Percentiles rank a stretch among this genome's conserved stretches.
These are phyloP conservation scores for Stereocaulon alpinum DNA, from an alignment of 495 filamentous ascomycete genomes.

Conservation along the genomic window DNA sequence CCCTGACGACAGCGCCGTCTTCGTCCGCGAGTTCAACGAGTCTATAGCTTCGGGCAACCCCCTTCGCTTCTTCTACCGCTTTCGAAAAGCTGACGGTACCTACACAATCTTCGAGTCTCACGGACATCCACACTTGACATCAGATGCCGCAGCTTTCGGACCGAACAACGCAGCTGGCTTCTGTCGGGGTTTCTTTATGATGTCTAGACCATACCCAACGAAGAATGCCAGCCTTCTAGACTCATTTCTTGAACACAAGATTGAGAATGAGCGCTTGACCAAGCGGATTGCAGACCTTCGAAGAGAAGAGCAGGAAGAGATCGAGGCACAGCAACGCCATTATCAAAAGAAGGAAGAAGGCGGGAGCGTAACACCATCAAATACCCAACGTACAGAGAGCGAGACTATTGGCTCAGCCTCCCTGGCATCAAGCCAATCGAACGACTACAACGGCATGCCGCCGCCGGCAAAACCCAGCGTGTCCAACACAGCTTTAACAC, in stretches of 20 bases:
- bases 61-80: slow-evolving; percentile 81
- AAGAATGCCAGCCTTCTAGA: slow-evolving; percentile 77
- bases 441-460: slow-evolving; percentile 46
- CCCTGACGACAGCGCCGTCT: slow-evolving; percentile 75
- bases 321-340: slow-evolving; percentile 39
- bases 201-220: slow-evolving; percentile 84
- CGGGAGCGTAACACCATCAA: slow-evolving; percentile 45
- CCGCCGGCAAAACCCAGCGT: slow-evolving; percentile 54
- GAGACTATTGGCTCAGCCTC: slow-evolving; percentile 25
- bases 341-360: slow-evolving; percentile 45
- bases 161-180: slow-evolving; percentile 52
- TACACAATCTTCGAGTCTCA: slow-evolving; percentile 80
- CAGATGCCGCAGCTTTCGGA: slow-evolving; percentile 49
- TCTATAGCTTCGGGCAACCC: slow-evolving; percentile 72
- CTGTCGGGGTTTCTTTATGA: slow-evolving; percentile 88
- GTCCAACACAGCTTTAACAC: slow-evolving; percentile 55
- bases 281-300: slow-evolving; percentile 78
- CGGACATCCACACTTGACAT: slow-evolving; percentile 81
- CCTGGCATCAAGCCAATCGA: slow-evolving; percentile 23
- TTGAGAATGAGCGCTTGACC: slow-evolving; percentile 83
- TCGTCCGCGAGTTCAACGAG: slow-evolving; percentile 83
- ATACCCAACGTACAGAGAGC: slow-evolving; percentile 31
- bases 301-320: slow-evolving; percentile 75
- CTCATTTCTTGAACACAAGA: slow-evolving; percentile 94
- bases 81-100: slow-evolving; percentile 62